A percentile compares a stretch with the other conserved stretches of the same genome.
Evolutionary conservation across 805 yeast species (phyloP).

Genomic region (Torulaspora maleeae): DNA sequence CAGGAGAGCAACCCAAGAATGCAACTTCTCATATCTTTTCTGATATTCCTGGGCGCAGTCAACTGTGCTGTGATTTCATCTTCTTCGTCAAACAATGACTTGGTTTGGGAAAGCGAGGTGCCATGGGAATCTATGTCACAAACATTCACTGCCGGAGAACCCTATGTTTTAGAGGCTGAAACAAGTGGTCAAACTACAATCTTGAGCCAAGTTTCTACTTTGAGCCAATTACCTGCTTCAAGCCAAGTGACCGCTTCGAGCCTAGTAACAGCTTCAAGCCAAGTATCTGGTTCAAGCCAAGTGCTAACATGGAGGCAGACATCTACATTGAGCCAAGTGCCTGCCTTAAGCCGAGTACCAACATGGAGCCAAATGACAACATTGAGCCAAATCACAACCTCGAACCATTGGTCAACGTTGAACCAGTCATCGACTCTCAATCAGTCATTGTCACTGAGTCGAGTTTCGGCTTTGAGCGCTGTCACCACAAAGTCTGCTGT

Average conservation of each 20-base stretch:
- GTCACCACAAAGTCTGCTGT: not conserved
- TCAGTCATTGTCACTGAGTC: not conserved
- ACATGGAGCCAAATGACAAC: too few relatives aligned
- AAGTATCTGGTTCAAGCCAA: too few relatives aligned
- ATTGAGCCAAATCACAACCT: too few relatives aligned
- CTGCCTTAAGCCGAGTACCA: too few relatives aligned
- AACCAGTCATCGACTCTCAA: too few relatives aligned
- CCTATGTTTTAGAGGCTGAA: constrained; percentile 3
- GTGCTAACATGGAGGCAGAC: not conserved
- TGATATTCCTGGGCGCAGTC: constrained; percentile 2
- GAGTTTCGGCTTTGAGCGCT: not conserved
- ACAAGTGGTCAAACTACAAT: constrained; percentile 7
- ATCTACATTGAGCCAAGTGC: not conserved
- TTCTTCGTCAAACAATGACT: not conserved
- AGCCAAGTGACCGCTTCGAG: not conserved
- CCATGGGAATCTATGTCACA: not conserved
- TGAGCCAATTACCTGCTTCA: not conserved
- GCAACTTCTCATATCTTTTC: constrained; percentile 3
- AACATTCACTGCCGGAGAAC: constrained; percentile 9
- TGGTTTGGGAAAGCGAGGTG: constrained; percentile 10
- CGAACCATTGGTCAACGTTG: too few relatives aligned
- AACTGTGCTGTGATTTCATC: constrained; percentile 1
- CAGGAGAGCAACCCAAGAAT: constrained; percentile 1
- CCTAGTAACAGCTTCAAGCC: too few relatives aligned
- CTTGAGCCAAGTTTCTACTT: not conserved